These are phyloP conservation scores for Neophaeococcomyces mojaviensis DNA, from an alignment of 2,329 filamentous ascomycete genomes.

Conservation along the genomic window DNA sequence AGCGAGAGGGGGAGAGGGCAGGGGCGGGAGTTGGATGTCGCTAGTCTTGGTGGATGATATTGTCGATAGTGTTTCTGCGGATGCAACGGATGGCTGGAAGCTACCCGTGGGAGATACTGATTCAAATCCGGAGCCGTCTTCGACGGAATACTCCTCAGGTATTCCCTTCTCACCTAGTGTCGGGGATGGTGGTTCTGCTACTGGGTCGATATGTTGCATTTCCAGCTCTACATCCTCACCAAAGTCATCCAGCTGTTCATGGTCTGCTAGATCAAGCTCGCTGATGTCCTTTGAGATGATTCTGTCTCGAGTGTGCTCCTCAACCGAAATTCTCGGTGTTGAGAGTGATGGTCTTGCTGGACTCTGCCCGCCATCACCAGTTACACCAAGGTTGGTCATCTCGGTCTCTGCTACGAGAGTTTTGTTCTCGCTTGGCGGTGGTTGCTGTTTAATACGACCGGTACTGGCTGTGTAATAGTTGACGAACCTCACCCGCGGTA, in stretches of 20 bases:
- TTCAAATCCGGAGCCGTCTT: neutral
- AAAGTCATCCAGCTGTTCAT: neutral
- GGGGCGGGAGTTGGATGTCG: constrained; percentile 33
- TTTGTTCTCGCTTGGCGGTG: constrained; percentile 16
- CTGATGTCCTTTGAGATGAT: constrained; percentile 26
- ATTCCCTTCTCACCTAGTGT: neutral
- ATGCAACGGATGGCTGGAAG: neutral
- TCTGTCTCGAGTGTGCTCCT: constrained; percentile 37
- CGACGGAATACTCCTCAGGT: neutral
- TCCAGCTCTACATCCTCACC: neutral
- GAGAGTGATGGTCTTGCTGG: neutral
- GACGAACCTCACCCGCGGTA: constrained; percentile 60
- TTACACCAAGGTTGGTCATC: constrained; percentile 18
- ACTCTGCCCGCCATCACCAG: neutral
- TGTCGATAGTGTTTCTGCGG: constrained; percentile 3
- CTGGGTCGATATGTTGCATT: constrained; percentile 7
- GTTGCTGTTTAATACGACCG: constrained; percentile 54
- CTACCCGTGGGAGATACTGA: neutral
- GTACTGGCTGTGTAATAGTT: constrained; percentile 90
- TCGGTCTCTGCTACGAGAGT: constrained; percentile 6
- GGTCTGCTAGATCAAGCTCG: constrained; percentile 15
- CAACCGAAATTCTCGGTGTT: constrained; percentile 40
- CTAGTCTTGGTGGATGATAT: neutral
- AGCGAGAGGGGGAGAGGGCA: constrained; percentile 47
- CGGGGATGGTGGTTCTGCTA: neutral